phyloP scores from a whole-genome alignment of 2,329 filamentous ascomycete genomes.

The Calonectria hongkongensis region DNA sequence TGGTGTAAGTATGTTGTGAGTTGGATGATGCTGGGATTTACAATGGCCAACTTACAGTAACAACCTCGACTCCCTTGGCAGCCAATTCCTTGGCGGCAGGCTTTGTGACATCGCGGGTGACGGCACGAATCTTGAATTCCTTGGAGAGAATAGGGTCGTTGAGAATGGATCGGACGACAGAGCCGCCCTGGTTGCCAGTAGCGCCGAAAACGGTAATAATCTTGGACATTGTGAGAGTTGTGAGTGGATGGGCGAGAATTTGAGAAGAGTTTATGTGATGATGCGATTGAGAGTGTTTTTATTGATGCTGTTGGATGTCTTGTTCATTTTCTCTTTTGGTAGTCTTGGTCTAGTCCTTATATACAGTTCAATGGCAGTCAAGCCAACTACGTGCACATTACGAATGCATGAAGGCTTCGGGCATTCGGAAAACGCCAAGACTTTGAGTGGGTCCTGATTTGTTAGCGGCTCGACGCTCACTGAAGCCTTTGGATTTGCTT shows the following conservation, averaged over 20 bases:
- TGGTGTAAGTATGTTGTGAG: background rate
- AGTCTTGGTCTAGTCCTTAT: background rate
- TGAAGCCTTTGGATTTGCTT: background rate
- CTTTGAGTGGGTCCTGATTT: background rate
- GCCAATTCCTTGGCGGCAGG: constrained; percentile 62
- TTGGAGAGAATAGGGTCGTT: constrained; percentile 65
- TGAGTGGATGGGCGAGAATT: background rate
- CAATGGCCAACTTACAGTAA: constrained; percentile 45
- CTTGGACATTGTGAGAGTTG: constrained; percentile 45
- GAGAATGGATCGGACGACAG: constrained; percentile 66
- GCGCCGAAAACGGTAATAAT: constrained; percentile 66
- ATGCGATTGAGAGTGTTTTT: background rate
- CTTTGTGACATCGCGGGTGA: constrained; percentile 67
- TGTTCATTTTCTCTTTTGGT: background rate
- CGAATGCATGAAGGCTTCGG: constrained; percentile 6
- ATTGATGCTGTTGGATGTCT: background rate
- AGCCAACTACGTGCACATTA: background rate
- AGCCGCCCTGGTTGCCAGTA: constrained; percentile 70
- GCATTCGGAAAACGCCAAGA: constrained; percentile 27
- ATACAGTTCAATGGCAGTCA: background rate
- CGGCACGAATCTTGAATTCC: constrained; percentile 66
- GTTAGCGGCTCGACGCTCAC: background rate
- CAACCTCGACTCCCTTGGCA: constrained; percentile 64
- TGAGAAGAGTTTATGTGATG: background rate
- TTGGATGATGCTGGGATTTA: background rate